Evolutionary conservation across 2,329 filamentous ascomycete species (phyloP), one percentile per base, ranked within the genome.

Genomic region (Botryosphaeria agaves): DNA sequence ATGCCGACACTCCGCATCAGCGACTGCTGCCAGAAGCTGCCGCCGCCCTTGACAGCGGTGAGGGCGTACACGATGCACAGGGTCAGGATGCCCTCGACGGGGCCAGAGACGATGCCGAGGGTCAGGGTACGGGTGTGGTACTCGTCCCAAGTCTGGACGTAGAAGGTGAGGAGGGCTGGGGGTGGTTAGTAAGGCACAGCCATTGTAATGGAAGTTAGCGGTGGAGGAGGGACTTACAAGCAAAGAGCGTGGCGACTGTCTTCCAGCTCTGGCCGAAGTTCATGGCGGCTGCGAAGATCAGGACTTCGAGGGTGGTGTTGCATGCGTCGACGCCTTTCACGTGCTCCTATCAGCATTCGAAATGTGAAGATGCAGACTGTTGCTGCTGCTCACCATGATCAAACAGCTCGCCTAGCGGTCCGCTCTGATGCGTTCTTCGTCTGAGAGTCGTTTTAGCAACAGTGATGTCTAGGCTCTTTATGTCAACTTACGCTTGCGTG

Each of bases 61-160:
- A 91, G 59, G 20, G 72, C 70, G 53, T 89, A 95, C 35, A 98
- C 74, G 32, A 69, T 50, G 44, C 82, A 76, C 14, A 98, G 66
- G 24, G 82, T 84, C 28, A 95, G 58, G 33, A 98, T 77, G 30
- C 89, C 89, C 57, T 98, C 89, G 21, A 98, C 89, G 3, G 89
- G 89, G 0, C 89, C 89, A 39, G 87, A 94, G 41, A 98, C 67
- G 38, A 95, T 61, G 35, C 89, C 89, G 5, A 98, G 70, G 2
- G 84, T 94, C 28, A 98, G 69, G 3, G 85, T 89, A 55, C 94
- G 85, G 30, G 89, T 98, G 59, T 95, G 87, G 58, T 95, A 98
- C 53, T 95, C 89, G 49, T 98, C 89, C 89, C 89, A 98, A 19
- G 89, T 95, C 53, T 95, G 89, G 25, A 95, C 78, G 54, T 95